Evolutionary conservation across 169 alveolate genomes (phyloP).

Genomic region (Cryptosporidium canis): DNA sequence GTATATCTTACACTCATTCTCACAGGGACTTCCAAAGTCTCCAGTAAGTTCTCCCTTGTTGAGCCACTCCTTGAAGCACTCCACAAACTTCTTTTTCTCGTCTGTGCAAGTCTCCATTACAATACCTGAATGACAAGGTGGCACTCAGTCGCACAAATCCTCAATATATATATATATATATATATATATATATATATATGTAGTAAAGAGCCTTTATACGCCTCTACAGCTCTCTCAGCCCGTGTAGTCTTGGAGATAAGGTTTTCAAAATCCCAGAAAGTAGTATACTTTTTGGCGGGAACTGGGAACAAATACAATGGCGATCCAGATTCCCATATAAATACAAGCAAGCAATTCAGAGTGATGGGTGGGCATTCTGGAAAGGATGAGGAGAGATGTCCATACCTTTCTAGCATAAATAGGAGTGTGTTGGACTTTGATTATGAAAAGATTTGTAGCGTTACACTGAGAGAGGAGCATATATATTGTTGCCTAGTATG

Average conservation of each 20-base stretch:
- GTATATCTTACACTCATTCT: conserved; percentile 21
- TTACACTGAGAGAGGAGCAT: conserved; percentile 93
- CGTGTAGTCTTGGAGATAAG: no score
- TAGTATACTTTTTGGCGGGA: neutral
- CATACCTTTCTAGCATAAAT: conserved; percentile 94
- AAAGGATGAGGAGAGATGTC: conserved; percentile 83
- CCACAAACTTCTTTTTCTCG: conserved; percentile 20
- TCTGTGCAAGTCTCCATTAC: conserved; percentile 21
- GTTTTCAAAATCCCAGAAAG: neutral
- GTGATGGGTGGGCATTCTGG: neutral
- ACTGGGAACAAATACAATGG: neutral
- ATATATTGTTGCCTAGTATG: conserved; percentile 97
- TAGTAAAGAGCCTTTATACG: no score
- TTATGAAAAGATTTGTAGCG: conserved; percentile 96
- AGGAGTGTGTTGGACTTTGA: conserved; percentile 97
- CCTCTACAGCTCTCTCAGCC: no score
- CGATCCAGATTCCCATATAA: neutral
- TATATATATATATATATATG: no score
- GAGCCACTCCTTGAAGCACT: conserved; percentile 24
- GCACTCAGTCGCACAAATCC: no score
- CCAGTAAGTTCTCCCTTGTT: neutral
- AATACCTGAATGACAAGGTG: no score
- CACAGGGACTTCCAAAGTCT: conserved; percentile 8
- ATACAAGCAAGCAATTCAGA: neutral
- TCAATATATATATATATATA: no score